Percentiles rank a stretch among this genome's conserved stretches.
Conservation (phyloP, 805 yeast species). For the Saccharomyces eubayanus region DNA sequence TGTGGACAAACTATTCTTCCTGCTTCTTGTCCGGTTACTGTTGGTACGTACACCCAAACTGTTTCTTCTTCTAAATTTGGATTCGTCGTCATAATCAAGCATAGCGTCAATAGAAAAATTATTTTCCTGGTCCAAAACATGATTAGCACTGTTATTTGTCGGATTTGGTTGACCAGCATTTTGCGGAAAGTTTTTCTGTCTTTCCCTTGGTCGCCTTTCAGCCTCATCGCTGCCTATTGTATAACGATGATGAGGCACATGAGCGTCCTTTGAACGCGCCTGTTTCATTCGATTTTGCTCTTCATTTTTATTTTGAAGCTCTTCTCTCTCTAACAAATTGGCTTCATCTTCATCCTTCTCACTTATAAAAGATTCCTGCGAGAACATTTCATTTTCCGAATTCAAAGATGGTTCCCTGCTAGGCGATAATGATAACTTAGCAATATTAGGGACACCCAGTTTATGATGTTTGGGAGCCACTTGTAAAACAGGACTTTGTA, state of each 20-base stretch:
- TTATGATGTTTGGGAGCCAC: constrained; percentile 6
- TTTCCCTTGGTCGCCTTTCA: not conserved
- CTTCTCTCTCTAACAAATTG: not conserved
- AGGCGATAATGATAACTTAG: constrained; percentile 16
- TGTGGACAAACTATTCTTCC: not conserved
- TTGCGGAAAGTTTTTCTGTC: not conserved
- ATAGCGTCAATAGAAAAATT: not conserved
- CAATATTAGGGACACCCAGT: constrained; percentile 12
- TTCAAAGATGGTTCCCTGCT: constrained; percentile 9
- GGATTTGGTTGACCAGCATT: not conserved
- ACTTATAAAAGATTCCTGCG: constrained; percentile 17
- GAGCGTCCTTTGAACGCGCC: constrained; percentile 1
- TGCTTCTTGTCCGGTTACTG: not conserved
- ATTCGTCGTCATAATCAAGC: not conserved
- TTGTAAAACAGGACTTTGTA: constrained; percentile 12
- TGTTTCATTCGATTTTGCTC: not conserved
- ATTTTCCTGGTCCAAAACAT: not conserved
- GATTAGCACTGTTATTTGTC: not conserved
- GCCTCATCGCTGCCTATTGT: not conserved
- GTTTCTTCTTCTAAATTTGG: not conserved
- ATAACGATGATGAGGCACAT: not conserved
- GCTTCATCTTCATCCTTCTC: constrained; percentile 17
- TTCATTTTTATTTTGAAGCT: not conserved
- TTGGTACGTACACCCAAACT: not conserved
- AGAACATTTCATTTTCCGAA: constrained; percentile 8